Conservation (phyloP, 2,329 filamentous ascomycete genomes). For the Plenodomus biglobosus region DNA sequence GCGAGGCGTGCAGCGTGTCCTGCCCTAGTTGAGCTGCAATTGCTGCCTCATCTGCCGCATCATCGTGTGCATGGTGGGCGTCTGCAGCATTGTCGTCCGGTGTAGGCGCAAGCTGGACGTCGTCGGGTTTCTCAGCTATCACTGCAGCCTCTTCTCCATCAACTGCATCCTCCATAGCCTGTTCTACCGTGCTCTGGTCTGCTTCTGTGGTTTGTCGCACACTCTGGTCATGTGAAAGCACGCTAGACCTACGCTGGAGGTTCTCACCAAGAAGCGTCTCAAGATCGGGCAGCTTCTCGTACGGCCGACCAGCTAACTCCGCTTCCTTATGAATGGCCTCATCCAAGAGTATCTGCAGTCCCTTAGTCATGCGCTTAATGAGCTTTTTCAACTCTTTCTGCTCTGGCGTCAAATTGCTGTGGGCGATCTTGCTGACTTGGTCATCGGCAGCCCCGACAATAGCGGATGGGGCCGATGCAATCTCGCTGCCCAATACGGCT, state of each 20-base stretch:
- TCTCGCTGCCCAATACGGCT: conserved; percentile 57
- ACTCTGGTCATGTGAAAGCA: conserved; percentile 24
- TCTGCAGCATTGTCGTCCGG: conserved; percentile 39
- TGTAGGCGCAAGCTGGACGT: conserved; percentile 38
- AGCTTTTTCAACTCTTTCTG: conserved; percentile 79
- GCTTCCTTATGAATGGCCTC: conserved; percentile 76
- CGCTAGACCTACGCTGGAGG: conserved; percentile 54
- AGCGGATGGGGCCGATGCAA: conserved; percentile 51
- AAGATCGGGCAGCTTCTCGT: conserved; percentile 72
- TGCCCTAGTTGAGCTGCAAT: conserved; percentile 41
- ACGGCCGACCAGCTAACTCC: conserved; percentile 71
- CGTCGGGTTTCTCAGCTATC: conserved; percentile 19
- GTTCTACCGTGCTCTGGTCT: conserved; percentile 10
- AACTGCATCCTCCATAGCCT: conserved; percentile 12
- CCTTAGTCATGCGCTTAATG: conserved; percentile 87
- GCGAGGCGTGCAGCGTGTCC: conserved; percentile 27
- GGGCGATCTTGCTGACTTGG: conserved; percentile 46
- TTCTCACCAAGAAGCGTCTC: conserved; percentile 72
- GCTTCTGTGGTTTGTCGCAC: conserved; percentile 27
- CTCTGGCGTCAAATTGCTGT: conserved; percentile 56
- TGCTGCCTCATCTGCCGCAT: conserved; percentile 40
- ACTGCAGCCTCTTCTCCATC: conserved; percentile 17
- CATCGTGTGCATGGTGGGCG: conserved; percentile 33
- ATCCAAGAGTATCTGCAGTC: conserved; percentile 76
- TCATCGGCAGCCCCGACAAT: conserved; percentile 47